A percentile compares a stretch with the other conserved stretches of the same genome.
phyloP scores from a whole-genome alignment of 805 yeast species.

The Pichia californica region DNA sequence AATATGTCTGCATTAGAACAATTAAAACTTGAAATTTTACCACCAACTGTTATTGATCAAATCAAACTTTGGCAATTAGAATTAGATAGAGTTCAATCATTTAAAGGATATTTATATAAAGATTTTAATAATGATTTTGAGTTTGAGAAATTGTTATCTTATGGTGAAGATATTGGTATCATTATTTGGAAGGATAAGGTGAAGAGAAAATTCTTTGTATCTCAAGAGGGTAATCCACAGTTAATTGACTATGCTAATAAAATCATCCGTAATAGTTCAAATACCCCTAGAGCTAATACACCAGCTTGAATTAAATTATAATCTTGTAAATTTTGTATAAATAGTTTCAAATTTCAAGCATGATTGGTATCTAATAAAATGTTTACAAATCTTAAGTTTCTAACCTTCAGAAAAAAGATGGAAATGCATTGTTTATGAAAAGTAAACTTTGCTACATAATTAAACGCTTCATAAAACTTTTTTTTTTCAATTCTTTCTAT shows the following conservation, averaged over 20 bases:
- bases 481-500: no score
- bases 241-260: slow-evolving; percentile 88
- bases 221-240: slow-evolving; percentile 79
- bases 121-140: slow-evolving; percentile 78
- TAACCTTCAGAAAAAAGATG: no score
- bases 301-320: slow-evolving; percentile 5
- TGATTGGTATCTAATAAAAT: no score
- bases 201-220: slow-evolving; percentile 74
- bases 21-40: slow-evolving; percentile 58
- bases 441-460: no score
- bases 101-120: slow-evolving; percentile 80
- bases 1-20: slow-evolving; percentile 33
- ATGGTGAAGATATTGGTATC: slow-evolving; percentile 89
- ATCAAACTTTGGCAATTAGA: slow-evolving; percentile 95
- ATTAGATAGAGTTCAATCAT: slow-evolving; percentile 81
- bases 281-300: slow-evolving; percentile 9
- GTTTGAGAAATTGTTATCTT: slow-evolving; percentile 61
- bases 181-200: slow-evolving; percentile 76
- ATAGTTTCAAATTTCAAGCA: no score
- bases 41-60: slow-evolving; percentile 97
- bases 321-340: no score
- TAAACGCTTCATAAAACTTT: no score
- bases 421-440: no score
- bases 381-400: no score
- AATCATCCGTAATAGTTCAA: slow-evolving; percentile 28